Conservation (phyloP, 352 stramenopile species). For the Plasmopara viticola region DNA sequence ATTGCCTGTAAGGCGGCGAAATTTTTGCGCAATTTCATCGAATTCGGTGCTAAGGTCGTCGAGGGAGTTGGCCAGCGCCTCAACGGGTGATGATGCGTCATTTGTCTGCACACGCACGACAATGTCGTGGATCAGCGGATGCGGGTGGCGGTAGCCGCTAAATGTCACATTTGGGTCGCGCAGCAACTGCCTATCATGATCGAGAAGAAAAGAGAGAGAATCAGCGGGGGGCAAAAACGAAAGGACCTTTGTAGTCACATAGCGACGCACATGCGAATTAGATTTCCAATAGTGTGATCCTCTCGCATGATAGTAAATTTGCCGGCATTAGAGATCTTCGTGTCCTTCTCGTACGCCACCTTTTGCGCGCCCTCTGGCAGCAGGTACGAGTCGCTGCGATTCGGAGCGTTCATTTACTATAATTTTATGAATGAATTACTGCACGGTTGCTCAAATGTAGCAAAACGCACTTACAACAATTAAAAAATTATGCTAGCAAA, state of each 20-base stretch:
- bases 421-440: too few relatives aligned
- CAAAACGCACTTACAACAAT: too few relatives aligned
- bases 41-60: conserved; percentile 85
- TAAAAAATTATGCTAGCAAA: too few relatives aligned
- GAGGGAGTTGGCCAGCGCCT: conserved; percentile 75
- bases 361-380: conserved; percentile 85
- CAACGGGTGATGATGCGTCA: conserved; percentile 74
- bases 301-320: conserved; percentile 98
- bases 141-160: conserved; percentile 94
- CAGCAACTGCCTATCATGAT: conserved; percentile 76
- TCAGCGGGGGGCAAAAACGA: too few relatives aligned
- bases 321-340: conserved; percentile 95
- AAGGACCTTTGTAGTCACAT: neutral
- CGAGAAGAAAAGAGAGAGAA: neutral
- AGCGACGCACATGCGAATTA: conserved; percentile 93
- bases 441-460: too few relatives aligned
- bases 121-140: conserved; percentile 95
- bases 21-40: conserved; percentile 81
- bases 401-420: conserved; percentile 69
- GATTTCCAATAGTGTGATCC: conserved; percentile 97
- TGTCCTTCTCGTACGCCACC: conserved; percentile 94
- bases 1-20: conserved; percentile 73
- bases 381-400: conserved; percentile 79
- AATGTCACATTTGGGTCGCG: conserved; percentile 87
- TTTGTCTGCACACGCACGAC: conserved; percentile 92